Base-by-base conservation (phyloP, 169 alveolate genomes). In the Cryptosporidium bovis region DNA sequence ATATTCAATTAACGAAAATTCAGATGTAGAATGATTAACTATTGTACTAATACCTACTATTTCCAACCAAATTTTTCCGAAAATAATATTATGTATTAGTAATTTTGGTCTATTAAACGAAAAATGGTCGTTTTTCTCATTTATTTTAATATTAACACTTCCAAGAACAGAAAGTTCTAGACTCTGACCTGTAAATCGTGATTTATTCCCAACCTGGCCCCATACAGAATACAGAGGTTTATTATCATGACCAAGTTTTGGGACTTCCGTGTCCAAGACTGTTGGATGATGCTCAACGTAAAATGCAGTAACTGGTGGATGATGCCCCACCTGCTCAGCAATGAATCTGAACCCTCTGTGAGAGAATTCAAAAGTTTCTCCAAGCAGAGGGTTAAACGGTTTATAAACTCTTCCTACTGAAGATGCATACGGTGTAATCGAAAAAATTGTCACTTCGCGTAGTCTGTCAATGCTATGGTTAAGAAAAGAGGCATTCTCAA, bases 341-440 rank as follows among this genome's bases (percentile, higher is more conserved):
- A 97, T 55, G 71, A 94, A 93, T 67, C 93, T 92, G 83, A 93
- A 96, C 16, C 97, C 97, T 27, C 96, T 91, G 60, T 96, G 97
- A 0, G 96, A 92, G 65, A 95, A 85, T 84, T 98, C 99, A 92
- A 90, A 98, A 15, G 99, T 98, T 91, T 98, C 99, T 3, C 99
- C 99, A 51, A 97, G 96, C 56, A 97, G 67, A 0, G 99, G 99
- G 90, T 96, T 97, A 85, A 96, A 97, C 20, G 98, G 99, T 92
- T 97, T 97, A 71, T 94, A 82, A 16, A 95, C 84, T 51, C 99
- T 87, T 18, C 97, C 96, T 8, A 94, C 94, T 44, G 96, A 93
- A 5, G 97, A 92, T n/a, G 95, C 94, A 82, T 94, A 95, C 6
- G 98, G 96, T 12, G 98, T 91, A 56, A 93, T 91, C 44, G 97